These are phyloP conservation scores for Hordeum vulgare DNA, from an alignment of 176 grass and related monocot species.

Conservation along the genomic window DNA sequence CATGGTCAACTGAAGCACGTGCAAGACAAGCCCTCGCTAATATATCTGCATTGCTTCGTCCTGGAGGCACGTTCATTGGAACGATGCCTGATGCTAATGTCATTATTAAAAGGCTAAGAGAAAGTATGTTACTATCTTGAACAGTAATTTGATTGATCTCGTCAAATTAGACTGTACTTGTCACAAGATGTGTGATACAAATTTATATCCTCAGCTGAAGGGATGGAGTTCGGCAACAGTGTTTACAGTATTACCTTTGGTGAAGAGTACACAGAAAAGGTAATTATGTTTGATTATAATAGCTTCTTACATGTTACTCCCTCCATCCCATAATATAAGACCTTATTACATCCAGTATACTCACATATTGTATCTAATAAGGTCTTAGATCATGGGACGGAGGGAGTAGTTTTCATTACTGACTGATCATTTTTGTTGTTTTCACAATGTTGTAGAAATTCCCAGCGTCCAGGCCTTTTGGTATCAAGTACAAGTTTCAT, in stretches of 20 bases:
- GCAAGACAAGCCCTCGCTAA: conserved; percentile 87
- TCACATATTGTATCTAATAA: no score
- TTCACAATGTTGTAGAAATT: conserved; percentile 61
- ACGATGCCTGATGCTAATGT: conserved; percentile 96
- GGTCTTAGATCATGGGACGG: no score
- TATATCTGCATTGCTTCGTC: conserved; percentile 82
- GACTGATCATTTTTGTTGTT: background rate
- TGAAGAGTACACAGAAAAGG: conserved; percentile 67
- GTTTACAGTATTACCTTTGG: conserved; percentile 87
- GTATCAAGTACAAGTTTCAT: conserved; percentile 97
- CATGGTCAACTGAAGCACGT: conserved; percentile 90
- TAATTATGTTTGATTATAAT: conserved; percentile 10
- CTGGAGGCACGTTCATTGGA: conserved; percentile 85
- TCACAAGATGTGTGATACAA: background rate
- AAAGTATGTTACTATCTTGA: conserved; percentile 40
- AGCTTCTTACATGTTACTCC: background rate
- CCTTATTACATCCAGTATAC: no score
- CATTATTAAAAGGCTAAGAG: conserved; percentile 86
- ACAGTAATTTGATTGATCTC: conserved; percentile 17
- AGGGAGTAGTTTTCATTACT: conserved; percentile 1
- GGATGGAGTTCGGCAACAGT: conserved; percentile 89
- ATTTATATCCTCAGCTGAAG: conserved; percentile 68
- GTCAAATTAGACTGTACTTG: background rate
- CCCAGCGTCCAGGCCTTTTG: conserved; percentile 76
- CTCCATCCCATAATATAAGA: no score